These are phyloP conservation scores for Pythium monospermum DNA, from an alignment of 352 stramenopile species.

Conservation along the genomic window DNA sequence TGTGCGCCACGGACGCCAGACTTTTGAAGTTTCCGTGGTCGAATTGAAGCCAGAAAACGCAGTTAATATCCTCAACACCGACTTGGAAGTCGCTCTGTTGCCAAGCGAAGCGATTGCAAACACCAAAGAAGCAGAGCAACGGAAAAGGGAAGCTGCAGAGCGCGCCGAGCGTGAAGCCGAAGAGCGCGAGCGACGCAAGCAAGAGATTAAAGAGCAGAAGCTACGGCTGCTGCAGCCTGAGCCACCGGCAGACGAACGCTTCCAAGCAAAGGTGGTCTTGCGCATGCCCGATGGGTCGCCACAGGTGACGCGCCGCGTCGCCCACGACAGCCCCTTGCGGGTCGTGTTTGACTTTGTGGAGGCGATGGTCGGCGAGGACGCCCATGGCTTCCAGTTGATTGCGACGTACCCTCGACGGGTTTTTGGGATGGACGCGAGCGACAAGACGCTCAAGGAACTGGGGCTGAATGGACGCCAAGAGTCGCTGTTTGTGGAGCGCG, in stretches of 20 bases:
- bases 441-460: conserved; percentile 46
- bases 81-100: conserved; percentile 77
- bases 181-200: conserved; percentile 20
- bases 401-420: conserved; percentile 59
- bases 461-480: conserved; percentile 55
- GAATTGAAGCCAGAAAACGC: conserved; percentile 50
- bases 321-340: conserved; percentile 26
- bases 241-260: conserved; percentile 31
- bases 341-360: conserved; percentile 51
- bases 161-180: conserved; percentile 8
- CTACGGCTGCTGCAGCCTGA: conserved; percentile 30
- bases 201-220: conserved; percentile 39
- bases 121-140: conserved; percentile 31
- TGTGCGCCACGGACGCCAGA: conserved; percentile 64
- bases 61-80: conserved; percentile 74
- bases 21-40: conserved; percentile 67
- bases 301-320: conserved; percentile 47
- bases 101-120: conserved; percentile 54
- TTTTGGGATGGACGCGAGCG: conserved; percentile 32
- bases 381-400: conserved; percentile 38
- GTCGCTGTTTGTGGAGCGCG: conserved; percentile 53
- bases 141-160: conserved; percentile 18
- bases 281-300: conserved; percentile 37
- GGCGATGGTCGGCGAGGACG: conserved; percentile 41
- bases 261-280: conserved; percentile 45